These are phyloP conservation scores for Mortierella sp. DNA, from an alignment of 371 early-diverging fungal species.

Conservation along the genomic window DNA sequence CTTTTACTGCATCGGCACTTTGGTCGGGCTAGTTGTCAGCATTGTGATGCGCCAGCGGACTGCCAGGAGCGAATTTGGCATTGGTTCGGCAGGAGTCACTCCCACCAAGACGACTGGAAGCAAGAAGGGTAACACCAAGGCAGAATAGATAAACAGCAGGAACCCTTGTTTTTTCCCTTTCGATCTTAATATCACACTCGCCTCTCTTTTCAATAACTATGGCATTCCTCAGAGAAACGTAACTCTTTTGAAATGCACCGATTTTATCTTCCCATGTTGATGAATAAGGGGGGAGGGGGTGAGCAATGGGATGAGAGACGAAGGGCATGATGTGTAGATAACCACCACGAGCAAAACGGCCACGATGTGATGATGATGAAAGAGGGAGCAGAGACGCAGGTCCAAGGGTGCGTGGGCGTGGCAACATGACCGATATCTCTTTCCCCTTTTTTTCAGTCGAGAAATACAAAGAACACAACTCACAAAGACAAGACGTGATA, in stretches of 20 bases:
- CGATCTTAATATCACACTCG: neutral
- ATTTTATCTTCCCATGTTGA: neutral
- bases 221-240: neutral
- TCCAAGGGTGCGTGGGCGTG: neutral
- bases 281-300: neutral
- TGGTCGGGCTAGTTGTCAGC: constrained; percentile 44
- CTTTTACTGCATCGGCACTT: constrained; percentile 58
- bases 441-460: neutral
- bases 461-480: neutral
- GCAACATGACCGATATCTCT: constrained; percentile 3
- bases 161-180: neutral
- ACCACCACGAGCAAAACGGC: neutral
- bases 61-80: constrained; percentile 40
- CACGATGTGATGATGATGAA: neutral
- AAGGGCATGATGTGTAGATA: neutral
- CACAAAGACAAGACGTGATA: neutral
- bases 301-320: neutral
- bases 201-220: neutral
- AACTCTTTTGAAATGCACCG: neutral
- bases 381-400: neutral
- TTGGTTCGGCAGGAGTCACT: neutral
- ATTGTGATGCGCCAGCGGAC: constrained; percentile 45
- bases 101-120: constrained; percentile 7
- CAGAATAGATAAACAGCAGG: neutral
- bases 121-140: constrained; percentile 15